Evolutionary conservation across 179 eudicot species (phyloP).

Genomic region (Amaranthus tricolor): DNA sequence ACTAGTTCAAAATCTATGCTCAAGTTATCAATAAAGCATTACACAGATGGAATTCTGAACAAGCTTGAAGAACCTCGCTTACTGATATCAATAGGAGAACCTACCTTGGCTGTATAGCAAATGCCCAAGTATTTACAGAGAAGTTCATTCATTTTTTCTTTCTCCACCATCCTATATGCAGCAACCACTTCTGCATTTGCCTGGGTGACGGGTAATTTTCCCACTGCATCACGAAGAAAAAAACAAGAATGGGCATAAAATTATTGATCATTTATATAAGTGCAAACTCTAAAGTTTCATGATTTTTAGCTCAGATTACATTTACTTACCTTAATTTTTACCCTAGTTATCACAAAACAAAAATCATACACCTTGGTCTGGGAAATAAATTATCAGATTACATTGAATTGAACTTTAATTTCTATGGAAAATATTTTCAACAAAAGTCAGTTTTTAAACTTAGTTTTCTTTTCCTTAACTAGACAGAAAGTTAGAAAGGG

Average conservation of each 20-base stretch:
- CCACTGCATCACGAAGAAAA: conserved; percentile 53
- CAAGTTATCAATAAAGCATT: neutral
- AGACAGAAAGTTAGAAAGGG: too few species aligned
- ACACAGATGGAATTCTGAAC: neutral
- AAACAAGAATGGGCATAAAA: neutral
- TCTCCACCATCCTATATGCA: conserved; percentile 60
- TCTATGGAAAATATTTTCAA: too few species aligned
- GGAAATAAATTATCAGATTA: too few species aligned
- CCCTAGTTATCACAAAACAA: too few species aligned
- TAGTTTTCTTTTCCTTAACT: too few species aligned
- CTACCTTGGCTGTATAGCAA: conserved; percentile 57
- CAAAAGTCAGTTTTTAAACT: too few species aligned
- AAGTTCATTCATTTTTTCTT: conserved; percentile 47
- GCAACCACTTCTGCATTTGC: conserved; percentile 58
- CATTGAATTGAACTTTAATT: too few species aligned
- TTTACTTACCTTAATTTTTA: too few species aligned
- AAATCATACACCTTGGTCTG: too few species aligned
- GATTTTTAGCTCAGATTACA: too few species aligned
- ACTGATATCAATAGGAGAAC: conserved; percentile 7
- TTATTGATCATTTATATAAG: too few species aligned
- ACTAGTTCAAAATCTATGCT: conserved; percentile 1
- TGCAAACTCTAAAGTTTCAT: too few species aligned
- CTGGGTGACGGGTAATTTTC: conserved; percentile 67
- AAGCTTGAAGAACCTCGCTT: neutral
- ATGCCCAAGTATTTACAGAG: conserved; percentile 41